phyloP scores from a whole-genome alignment of 2,329 filamentous ascomycete genomes.

The Septoria petroselini region DNA sequence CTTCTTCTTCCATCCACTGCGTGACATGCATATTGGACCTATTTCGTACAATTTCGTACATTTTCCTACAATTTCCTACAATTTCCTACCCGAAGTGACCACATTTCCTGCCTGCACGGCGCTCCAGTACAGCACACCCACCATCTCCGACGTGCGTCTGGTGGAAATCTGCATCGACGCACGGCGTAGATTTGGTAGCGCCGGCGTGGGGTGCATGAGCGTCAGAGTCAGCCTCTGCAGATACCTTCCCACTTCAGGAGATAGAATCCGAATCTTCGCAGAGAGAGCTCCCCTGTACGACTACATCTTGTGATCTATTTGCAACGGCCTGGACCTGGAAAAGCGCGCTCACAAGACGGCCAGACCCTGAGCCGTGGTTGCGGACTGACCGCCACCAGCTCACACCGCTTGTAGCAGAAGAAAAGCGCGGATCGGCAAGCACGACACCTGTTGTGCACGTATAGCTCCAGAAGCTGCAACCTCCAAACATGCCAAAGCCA shows the following conservation, averaged over 20 bases:
- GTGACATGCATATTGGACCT: too few species aligned
- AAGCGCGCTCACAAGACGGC: background rate
- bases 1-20: too few species aligned
- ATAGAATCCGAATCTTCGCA: slow-evolving; percentile 1
- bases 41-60: too few species aligned
- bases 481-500: slow-evolving; percentile 61
- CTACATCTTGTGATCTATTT: slow-evolving; percentile 11
- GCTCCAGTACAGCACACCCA: background rate
- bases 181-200: slow-evolving; percentile 9
- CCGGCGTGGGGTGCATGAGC: slow-evolving; percentile 16
- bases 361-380: background rate
- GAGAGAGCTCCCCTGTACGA: slow-evolving; percentile 7
- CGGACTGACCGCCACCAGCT: slow-evolving; percentile 6
- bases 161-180: slow-evolving; percentile 9
- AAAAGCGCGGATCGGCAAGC: slow-evolving; percentile 10
- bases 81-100: background rate
- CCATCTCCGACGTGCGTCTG: slow-evolving; percentile 3
- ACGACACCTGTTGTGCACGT: slow-evolving; percentile 7
- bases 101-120: background rate
- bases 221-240: slow-evolving; percentile 1
- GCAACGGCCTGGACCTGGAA: slow-evolving; percentile 1
- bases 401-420: background rate
- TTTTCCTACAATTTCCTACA: too few species aligned
- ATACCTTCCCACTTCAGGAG: slow-evolving; percentile 8
- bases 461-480: slow-evolving; percentile 12